Conservation (phyloP, 1,139 yeast genomes). For the Magnusiomyces sp. region DNA sequence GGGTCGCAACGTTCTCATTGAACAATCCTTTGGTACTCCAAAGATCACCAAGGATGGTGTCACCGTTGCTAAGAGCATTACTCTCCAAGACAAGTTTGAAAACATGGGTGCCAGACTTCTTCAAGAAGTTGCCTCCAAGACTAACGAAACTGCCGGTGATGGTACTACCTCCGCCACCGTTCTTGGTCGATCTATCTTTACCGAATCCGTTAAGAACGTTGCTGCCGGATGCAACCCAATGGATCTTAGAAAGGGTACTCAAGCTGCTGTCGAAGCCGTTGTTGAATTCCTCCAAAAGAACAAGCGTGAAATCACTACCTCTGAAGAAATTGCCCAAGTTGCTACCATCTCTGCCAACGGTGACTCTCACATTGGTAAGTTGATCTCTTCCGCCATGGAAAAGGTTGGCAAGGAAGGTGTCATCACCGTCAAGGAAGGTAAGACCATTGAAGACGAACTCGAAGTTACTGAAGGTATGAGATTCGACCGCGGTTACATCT, state of each 20-base stretch:
- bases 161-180: conserved; percentile 99
- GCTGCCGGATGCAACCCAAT: conserved; percentile 99
- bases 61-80: conserved; percentile 87
- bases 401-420: conserved; percentile 99
- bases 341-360: conserved; percentile 99
- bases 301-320: conserved; percentile 95
- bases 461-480: conserved; percentile 99
- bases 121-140: conserved; percentile 97
- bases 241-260: conserved; percentile 98
- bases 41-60: conserved; percentile 99
- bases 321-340: conserved; percentile 96
- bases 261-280: conserved; percentile 96
- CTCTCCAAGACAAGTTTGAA: conserved; percentile 86
- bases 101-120: conserved; percentile 93
- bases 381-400: conserved; percentile 97
- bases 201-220: conserved; percentile 95
- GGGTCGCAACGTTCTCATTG: conserved; percentile 95
- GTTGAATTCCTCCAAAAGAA: conserved; percentile 80
- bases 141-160: conserved; percentile 98
- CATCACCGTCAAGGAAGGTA: conserved; percentile 95
- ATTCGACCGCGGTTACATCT: conserved; percentile 96
- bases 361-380: conserved; percentile 85
- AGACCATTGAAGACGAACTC: conserved; percentile 91
- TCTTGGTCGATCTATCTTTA: conserved; percentile 91
- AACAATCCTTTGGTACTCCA: conserved; percentile 95